phyloP scores from a whole-genome alignment of 805 yeast species.

The Teunomyces stri region DNA sequence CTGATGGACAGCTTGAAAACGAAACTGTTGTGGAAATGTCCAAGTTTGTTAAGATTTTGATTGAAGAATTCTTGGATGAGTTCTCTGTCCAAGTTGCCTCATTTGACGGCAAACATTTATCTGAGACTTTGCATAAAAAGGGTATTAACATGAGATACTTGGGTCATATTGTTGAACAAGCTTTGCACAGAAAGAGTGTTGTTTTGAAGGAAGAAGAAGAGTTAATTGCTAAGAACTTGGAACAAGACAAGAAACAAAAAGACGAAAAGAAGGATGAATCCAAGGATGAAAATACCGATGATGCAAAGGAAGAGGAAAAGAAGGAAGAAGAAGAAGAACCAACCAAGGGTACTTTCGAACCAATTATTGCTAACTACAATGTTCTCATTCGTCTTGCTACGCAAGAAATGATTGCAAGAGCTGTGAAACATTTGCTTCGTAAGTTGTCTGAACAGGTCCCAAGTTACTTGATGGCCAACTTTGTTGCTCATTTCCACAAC shows the following conservation, averaged over 20 bases:
- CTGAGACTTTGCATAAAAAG: slow-evolving; percentile 62
- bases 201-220: slow-evolving; percentile 15
- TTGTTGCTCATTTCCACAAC: slow-evolving; percentile 71
- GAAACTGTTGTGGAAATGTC: slow-evolving; percentile 69
- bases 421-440: slow-evolving; percentile 72
- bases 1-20: slow-evolving; percentile 70
- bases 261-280: slow-evolving; percentile 21
- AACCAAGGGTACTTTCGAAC: slow-evolving; percentile 40
- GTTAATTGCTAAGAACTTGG: slow-evolving; percentile 23
- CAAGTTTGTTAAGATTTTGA: slow-evolving; percentile 55
- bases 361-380: slow-evolving; percentile 40
- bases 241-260: slow-evolving; percentile 22
- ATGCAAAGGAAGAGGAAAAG: slow-evolving; percentile 22
- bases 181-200: slow-evolving; percentile 17
- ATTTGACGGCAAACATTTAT: slow-evolving; percentile 75
- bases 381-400: slow-evolving; percentile 48
- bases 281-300: slow-evolving; percentile 23
- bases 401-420: slow-evolving; percentile 77
- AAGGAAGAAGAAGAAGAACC: slow-evolving; percentile 22
- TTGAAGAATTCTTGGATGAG: slow-evolving; percentile 61
- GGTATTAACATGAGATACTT: slow-evolving; percentile 91
- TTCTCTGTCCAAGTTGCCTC: slow-evolving; percentile 62
- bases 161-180: slow-evolving; percentile 54
- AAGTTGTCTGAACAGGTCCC: slow-evolving; percentile 46
- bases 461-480: slow-evolving; percentile 50